Base-by-base conservation (phyloP, 116 monocot genomes). In the Dioscorea cayenensis region DNA sequence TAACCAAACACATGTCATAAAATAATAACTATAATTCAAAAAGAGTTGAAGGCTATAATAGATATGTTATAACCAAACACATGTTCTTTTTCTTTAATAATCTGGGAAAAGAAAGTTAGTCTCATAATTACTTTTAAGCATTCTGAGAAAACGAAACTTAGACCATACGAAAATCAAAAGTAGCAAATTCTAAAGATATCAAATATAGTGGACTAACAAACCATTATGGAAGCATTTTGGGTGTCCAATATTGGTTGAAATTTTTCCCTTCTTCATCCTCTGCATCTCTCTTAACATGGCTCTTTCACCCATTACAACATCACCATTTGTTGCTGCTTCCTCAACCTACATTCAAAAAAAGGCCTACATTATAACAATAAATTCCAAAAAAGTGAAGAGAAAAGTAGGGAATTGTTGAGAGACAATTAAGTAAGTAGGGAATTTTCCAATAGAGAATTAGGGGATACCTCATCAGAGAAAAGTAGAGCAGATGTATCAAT, bases 181-280 rank as follows among this genome's bases (percentile, higher is more conserved):
- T 9, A 38, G 9, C 38, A 38, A 9, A 38, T 38, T 38, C 38
- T 38, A 38, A 38, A 58, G 5, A 58, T 4, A 58, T 7, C 14
- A 14, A 64, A 32, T 32, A 1, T 16, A 16, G 14, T 48, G n/a
- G 35, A 35, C 49, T 21, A 2, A 63, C 75, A 72, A 19, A 95
- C 92, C 97, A 97, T 97, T 70, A 92, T 84, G 28, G 93, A 68
- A 51, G 93, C 88, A 85, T 92, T 97, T 68, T 97, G 93, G 8
- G 65, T 71, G 38, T 87, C 92, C 51, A 96, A 64, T 43, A 96
- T 86, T 63, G 85, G 84, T 70, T 92, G 89, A 74, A 74, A 97
- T 83, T 60, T 97, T 97, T 60, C 90, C 80, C 64, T 90, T 97
- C 81, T 97, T 97, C 64, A 86, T 25, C 77, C 75, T 88, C 73